Percentiles rank a stretch among this genome's conserved stretches.
Evolutionary conservation across 208 protist genomes (phyloP).

Genomic region (Histomonas meleagridis): DNA sequence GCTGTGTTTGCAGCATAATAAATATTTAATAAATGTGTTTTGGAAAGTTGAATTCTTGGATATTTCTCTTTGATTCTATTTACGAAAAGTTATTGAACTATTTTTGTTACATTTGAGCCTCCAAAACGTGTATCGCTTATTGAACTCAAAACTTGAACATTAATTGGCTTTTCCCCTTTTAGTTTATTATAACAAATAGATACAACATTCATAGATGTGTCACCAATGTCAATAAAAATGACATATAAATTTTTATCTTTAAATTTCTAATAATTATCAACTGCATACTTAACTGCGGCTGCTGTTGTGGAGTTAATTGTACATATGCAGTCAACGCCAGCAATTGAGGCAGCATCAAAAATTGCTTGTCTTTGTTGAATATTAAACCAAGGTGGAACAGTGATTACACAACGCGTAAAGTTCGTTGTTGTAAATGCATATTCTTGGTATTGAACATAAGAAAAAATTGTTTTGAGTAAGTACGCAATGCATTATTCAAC

Average conservation of each 20-base stretch:
- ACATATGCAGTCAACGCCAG: neutral
- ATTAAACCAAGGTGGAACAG: conserved; percentile 8
- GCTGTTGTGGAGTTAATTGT: conserved; percentile 20
- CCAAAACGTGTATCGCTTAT: too few relatives aligned
- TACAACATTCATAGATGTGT: neutral
- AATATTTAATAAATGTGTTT: too few relatives aligned
- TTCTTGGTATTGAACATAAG: neutral
- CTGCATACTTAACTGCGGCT: neutral
- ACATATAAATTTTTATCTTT: too few relatives aligned
- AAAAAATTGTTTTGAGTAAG: neutral
- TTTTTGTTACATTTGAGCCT: too few relatives aligned
- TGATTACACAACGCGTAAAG: too few relatives aligned
- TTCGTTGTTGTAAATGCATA: neutral
- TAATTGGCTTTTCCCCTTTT: too few relatives aligned
- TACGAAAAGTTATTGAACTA: too few relatives aligned
- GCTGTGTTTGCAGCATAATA: too few relatives aligned
- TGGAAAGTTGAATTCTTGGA: too few relatives aligned
- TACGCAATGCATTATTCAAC: conserved; percentile 25
- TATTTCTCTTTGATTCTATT: too few relatives aligned
- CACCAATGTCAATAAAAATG: neutral
- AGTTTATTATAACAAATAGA: too few relatives aligned
- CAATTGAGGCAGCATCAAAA: neutral
- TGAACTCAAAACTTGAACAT: too few relatives aligned
- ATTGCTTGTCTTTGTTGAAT: neutral
- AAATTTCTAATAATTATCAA: neutral